A percentile compares a stretch with the other conserved stretches of the same genome.
Evolutionary conservation across 2,329 filamentous ascomycete species (phyloP).

Genomic region (Emericellopsis atlantica): DNA sequence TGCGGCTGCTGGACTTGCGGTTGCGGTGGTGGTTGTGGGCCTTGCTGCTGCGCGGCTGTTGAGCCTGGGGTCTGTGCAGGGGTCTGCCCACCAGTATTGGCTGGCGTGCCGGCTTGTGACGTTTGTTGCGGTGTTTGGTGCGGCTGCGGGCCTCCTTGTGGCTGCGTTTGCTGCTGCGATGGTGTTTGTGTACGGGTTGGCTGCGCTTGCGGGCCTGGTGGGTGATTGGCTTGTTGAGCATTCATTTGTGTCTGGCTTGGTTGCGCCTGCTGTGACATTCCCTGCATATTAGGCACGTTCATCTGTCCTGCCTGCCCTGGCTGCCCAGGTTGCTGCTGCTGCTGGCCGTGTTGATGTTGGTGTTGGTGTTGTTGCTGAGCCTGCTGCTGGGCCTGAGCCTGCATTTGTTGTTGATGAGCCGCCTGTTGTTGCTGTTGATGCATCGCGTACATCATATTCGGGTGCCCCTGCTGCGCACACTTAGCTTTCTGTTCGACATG

Average conservation of each 20-base stretch:
- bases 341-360: slow-evolving; percentile 15
- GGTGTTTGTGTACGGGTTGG: slow-evolving; percentile 21
- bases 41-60: slow-evolving; percentile 19
- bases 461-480: slow-evolving; percentile 9
- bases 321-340: slow-evolving; percentile 32
- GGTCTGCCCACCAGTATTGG: slow-evolving; percentile 30
- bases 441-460: slow-evolving; percentile 26
- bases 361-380: slow-evolving; percentile 12
- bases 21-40: slow-evolving; percentile 9
- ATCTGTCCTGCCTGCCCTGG: slow-evolving; percentile 35
- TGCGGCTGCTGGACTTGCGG: slow-evolving; percentile 19
- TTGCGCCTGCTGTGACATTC: slow-evolving; percentile 17
- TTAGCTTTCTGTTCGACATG: slow-evolving; percentile 2
- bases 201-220: slow-evolving; percentile 15
- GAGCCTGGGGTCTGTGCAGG: slow-evolving; percentile 31
- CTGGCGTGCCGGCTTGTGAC: slow-evolving; percentile 27
- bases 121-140: slow-evolving; percentile 33
- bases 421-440: slow-evolving; percentile 28
- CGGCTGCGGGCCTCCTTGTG: slow-evolving; percentile 24
- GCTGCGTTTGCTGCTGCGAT: slow-evolving; percentile 19
- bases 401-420: slow-evolving; percentile 20
- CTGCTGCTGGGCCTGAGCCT: slow-evolving; percentile 15
- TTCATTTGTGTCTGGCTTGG: slow-evolving; percentile 7
- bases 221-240: slow-evolving; percentile 12
- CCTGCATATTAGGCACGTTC: slow-evolving; percentile 31